phyloP scores from a whole-genome alignment of 2,329 filamentous ascomycete genomes.

The Sclerotinia borealis region DNA sequence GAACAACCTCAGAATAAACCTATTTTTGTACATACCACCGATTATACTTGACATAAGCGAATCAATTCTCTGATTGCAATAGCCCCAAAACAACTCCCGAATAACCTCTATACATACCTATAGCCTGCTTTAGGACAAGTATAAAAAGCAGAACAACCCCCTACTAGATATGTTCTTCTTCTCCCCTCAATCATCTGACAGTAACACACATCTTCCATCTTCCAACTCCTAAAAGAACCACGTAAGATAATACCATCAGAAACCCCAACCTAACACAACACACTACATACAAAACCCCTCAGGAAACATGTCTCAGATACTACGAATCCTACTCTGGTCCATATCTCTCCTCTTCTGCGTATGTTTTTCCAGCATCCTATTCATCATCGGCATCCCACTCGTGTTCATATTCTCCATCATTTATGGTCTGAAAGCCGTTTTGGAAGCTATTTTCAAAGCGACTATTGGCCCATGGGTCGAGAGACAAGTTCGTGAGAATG shows the following conservation, averaged over 20 bases:
- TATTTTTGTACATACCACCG: too few species aligned
- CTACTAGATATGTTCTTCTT: neutral
- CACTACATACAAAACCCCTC: neutral
- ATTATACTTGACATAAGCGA: too few species aligned
- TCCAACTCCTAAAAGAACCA: neutral
- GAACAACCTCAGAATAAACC: too few species aligned
- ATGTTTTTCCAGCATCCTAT: neutral
- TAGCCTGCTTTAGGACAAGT: neutral
- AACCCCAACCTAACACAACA: too few species aligned
- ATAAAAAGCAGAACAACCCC: neutral
- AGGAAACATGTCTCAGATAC: neutral
- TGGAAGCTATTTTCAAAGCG: neutral
- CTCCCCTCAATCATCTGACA: neutral
- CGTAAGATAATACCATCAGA: neutral
- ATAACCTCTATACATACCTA: neutral
- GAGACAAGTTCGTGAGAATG: neutral
- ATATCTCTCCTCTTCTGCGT: neutral
- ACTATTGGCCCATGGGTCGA: too few species aligned
- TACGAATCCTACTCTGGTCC: fast-evolving
- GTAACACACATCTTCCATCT: too few species aligned
- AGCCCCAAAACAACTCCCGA: neutral
- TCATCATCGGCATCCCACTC: neutral
- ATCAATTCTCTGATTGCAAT: neutral
- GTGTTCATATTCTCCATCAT: too few species aligned
- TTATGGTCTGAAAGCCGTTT: too few species aligned